A percentile compares a stretch with the other conserved stretches of the same genome.
These are phyloP conservation scores for Globisporangium paroecandrum DNA, from an alignment of 352 stramenopile genomes.

Conservation along the genomic window DNA sequence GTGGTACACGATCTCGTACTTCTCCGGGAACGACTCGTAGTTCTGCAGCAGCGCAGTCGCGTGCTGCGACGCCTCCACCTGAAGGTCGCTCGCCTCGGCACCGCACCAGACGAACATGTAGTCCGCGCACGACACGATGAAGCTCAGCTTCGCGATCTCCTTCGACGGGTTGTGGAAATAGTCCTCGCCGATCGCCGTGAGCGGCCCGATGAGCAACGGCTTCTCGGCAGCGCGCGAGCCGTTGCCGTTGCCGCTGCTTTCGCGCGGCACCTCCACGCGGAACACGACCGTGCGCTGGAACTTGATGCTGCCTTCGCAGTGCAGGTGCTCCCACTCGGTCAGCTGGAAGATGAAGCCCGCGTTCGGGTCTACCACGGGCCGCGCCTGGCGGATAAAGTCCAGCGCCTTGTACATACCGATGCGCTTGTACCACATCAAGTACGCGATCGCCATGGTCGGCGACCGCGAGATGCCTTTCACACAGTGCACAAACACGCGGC, in stretches of 20 bases:
- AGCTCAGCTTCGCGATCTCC: slow-evolving; percentile 54
- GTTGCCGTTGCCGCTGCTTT: slow-evolving; percentile 32
- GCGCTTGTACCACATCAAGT: slow-evolving; percentile 87
- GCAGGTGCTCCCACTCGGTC: slow-evolving; percentile 83
- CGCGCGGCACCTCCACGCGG: slow-evolving; percentile 59
- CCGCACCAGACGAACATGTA: slow-evolving; percentile 86
- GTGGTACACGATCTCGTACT: slow-evolving; percentile 68
- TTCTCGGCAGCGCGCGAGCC: slow-evolving; percentile 32
- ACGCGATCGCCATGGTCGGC: slow-evolving; percentile 85
- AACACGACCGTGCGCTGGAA: slow-evolving; percentile 62
- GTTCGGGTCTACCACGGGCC: slow-evolving; percentile 81
- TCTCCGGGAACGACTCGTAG: slow-evolving; percentile 70
- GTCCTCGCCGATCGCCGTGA: slow-evolving; percentile 42
- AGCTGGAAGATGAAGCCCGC: slow-evolving; percentile 88
- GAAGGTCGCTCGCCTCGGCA: slow-evolving; percentile 39
- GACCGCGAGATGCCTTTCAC: slow-evolving; percentile 88
- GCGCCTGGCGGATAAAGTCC: slow-evolving; percentile 70
- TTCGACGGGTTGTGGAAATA: slow-evolving; percentile 56
- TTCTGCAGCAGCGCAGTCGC: slow-evolving; percentile 63
- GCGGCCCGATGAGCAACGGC: slow-evolving; percentile 55
- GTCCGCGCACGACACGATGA: slow-evolving; percentile 68
- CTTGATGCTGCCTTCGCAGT: slow-evolving; percentile 41
- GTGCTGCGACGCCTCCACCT: slow-evolving; percentile 57
- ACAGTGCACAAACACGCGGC: slow-evolving; percentile 85
- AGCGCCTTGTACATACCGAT: slow-evolving; percentile 80